Conservation (phyloP, 1,284 basidiomycete genomes). For the Ceratobasidium sp. region DNA sequence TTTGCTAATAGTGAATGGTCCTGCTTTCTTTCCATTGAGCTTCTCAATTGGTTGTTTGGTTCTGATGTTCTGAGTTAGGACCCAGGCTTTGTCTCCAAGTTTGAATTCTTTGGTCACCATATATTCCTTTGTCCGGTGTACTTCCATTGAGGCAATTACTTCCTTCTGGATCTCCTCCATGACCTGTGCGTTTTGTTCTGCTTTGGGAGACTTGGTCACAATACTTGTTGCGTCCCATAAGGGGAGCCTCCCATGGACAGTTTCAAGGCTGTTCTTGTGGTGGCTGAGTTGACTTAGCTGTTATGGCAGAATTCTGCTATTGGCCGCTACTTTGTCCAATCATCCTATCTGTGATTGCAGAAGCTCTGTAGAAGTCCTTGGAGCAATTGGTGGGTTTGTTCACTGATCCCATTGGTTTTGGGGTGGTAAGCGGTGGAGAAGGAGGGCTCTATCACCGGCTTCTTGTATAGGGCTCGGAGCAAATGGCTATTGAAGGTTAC, state of each 20-base stretch:
- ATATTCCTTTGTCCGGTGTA: background rate
- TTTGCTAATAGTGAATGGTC: conserved; percentile 31
- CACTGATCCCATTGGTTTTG: background rate
- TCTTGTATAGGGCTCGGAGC: background rate
- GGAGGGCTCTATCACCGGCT: background rate
- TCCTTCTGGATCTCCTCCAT: too few relatives aligned
- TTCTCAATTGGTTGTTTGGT: background rate
- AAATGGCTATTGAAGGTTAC: background rate
- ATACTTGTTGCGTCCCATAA: background rate
- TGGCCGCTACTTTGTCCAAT: too few relatives aligned
- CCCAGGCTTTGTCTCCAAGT: conserved; percentile 13
- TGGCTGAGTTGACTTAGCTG: background rate
- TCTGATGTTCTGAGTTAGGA: background rate
- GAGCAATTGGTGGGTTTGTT: background rate
- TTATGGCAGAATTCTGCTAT: too few relatives aligned
- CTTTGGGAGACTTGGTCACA: background rate
- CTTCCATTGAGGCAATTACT: background rate
- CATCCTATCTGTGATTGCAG: too few relatives aligned
- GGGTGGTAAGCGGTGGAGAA: background rate
- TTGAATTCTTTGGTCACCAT: background rate
- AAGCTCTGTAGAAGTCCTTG: too few relatives aligned
- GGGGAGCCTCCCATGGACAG: background rate
- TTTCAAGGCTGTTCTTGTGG: background rate
- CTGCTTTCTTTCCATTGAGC: conserved; percentile 3
- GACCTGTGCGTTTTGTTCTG: too few relatives aligned